Percentiles rank a stretch among this genome's conserved stretches.
phyloP scores from a whole-genome alignment of 2,329 filamentous ascomycete genomes.

The Verticillium klebahnii region DNA sequence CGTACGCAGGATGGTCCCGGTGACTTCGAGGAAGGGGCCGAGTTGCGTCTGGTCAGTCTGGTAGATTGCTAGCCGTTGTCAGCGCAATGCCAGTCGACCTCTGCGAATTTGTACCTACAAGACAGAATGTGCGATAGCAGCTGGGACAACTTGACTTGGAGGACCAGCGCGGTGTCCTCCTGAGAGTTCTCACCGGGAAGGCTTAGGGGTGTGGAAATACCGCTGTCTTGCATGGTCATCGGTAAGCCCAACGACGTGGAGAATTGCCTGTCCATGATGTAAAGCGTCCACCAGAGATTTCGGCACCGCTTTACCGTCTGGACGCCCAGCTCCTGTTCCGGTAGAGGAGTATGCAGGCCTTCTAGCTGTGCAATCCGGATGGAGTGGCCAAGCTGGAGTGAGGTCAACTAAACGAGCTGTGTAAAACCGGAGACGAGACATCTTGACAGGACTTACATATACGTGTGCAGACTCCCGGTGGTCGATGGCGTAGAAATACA shows the following conservation, averaged over 20 bases:
- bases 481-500: constrained; percentile 21
- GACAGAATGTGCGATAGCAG: constrained; percentile 28
- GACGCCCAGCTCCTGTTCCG: constrained; percentile 17
- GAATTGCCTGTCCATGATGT: constrained; percentile 22
- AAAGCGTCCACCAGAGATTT: constrained; percentile 23
- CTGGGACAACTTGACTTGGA: constrained; percentile 30
- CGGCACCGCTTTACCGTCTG: constrained; percentile 18
- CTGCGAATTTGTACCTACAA: constrained; percentile 17
- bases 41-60: constrained; percentile 25
- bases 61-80: constrained; percentile 24
- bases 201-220: constrained; percentile 25
- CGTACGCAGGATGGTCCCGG: constrained; percentile 27
- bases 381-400: constrained; percentile 16
- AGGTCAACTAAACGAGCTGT: not conserved
- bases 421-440: accelerated
- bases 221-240: constrained; percentile 29
- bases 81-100: not conserved
- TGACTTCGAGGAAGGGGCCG: constrained; percentile 28
- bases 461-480: constrained; percentile 22
- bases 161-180: constrained; percentile 22
- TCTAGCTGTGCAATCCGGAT: constrained; percentile 12
- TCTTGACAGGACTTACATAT: constrained; percentile 16
- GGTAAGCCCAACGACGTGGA: constrained; percentile 27
- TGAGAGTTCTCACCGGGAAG: constrained; percentile 19
- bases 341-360: constrained; percentile 6